Evolutionary conservation across 2,329 filamentous ascomycete species (phyloP), one percentile per base, ranked within the genome.

Genomic region (Hymenoscyphus occultus): DNA sequence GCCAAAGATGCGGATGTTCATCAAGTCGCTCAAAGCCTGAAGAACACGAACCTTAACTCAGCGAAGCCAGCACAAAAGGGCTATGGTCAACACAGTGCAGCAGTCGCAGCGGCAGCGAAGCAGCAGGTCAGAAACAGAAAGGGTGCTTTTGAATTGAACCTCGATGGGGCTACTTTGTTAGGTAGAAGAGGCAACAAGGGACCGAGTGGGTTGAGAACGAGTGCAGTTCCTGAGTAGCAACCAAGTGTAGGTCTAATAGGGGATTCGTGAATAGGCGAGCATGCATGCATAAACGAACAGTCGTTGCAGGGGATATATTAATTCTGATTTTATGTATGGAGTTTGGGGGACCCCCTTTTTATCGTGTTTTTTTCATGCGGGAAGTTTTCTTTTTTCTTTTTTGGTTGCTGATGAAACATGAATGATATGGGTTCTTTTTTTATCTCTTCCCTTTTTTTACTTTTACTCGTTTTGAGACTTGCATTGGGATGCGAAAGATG

Each of bases 121-220:
- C 88, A 91, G 73, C 92, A 92, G 74, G 92, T 95, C 5, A 80
- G 82, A 51, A 86, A 89, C 56, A 82, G 85, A 39, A 91, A 89
- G 77, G 93, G 92, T 39, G 88, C 90, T 0, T 99, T 99, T 71
- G 95, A 99, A 78, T 84, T 99, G 58, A 97, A 88, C 74, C 80
- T 99, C 45, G 92, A 96, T 70, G 95, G 95, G 64, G 91, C 95
- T 0, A 98, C 93, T 1, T 79, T 99, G 61, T 81, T 99, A 4
- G 93, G 93, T 39, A 86, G 93, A 71, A 80, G 86, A 65, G 81
- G 80, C 28, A 81, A 83, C 71, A 86, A 87, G 72, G 68, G 58
- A 28, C 72, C 73, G 7, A 76, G 74, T 64, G 62, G 63, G 1
- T 59, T 76, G 31, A 64, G 75, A 48, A 72, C 75, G 63, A 67